A percentile compares a stretch with the other conserved stretches of the same genome.
Conservation (phyloP, 1,284 basidiomycete genomes). For the Cryptococcus hybrid region DNA sequence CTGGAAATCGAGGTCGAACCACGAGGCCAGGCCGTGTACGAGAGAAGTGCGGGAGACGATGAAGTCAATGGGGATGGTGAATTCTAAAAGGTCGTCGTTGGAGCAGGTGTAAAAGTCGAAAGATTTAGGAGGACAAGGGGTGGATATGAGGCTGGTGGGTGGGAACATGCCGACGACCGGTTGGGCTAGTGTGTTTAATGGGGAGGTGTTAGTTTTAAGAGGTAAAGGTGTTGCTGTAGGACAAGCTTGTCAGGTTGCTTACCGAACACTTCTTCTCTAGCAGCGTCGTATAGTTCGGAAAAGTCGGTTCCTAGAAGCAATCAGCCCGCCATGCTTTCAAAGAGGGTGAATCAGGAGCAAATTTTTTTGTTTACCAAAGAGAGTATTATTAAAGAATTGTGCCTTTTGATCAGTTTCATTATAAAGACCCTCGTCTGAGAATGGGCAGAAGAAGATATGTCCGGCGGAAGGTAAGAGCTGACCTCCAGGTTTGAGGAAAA, state of each 20-base stretch:
- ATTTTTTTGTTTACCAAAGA: slow-evolving; percentile 37
- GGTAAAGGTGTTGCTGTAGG: not conserved
- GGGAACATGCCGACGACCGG: slow-evolving; percentile 52
- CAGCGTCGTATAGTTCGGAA: slow-evolving; percentile 37
- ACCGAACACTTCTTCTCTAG: slow-evolving; percentile 46
- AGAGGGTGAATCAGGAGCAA: not conserved
- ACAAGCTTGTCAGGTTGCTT: not conserved
- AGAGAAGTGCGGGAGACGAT: slow-evolving; percentile 43
- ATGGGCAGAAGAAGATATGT: slow-evolving; percentile 53
- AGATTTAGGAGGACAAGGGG: slow-evolving; percentile 35
- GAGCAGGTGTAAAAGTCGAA: slow-evolving; percentile 50
- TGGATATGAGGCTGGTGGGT: slow-evolving; percentile 40
- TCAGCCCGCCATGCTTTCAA: not conserved
- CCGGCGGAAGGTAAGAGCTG: slow-evolving; percentile 53
- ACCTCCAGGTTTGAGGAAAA: slow-evolving; percentile 53
- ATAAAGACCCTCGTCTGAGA: slow-evolving; percentile 54
- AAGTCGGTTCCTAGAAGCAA: slow-evolving; percentile 41
- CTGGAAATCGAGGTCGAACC: slow-evolving; percentile 48
- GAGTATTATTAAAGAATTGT: slow-evolving; percentile 49
- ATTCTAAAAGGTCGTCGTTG: slow-evolving; percentile 44
- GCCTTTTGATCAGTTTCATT: slow-evolving; percentile 53
- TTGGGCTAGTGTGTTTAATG: slow-evolving; percentile 27
- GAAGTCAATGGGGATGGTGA: slow-evolving; percentile 45
- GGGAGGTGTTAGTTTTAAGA: not conserved
- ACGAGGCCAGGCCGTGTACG: slow-evolving; percentile 49